These are phyloP conservation scores for Aureobasidium vineae DNA, from an alignment of 2,329 filamentous ascomycete genomes.

Conservation along the genomic window DNA sequence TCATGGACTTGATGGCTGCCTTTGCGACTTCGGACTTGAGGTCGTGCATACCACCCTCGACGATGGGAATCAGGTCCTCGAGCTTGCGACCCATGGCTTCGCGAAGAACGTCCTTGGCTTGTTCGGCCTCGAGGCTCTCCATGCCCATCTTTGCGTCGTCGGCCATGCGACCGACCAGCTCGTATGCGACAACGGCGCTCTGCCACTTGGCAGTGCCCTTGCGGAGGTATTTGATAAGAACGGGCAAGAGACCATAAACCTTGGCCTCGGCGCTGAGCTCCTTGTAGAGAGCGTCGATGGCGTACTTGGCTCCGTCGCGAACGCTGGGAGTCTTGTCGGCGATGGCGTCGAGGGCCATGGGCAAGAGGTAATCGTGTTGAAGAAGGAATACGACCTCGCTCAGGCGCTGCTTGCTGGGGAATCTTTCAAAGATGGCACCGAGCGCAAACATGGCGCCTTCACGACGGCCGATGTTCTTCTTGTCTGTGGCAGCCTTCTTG, in stretches of 20 bases:
- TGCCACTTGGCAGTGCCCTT: slow-evolving; percentile 96
- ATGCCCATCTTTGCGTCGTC: slow-evolving; percentile 87
- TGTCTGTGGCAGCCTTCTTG: slow-evolving; percentile 80
- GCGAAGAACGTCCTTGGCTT: slow-evolving; percentile 83
- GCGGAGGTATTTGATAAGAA: slow-evolving; percentile 69
- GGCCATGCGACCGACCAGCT: slow-evolving; percentile 87
- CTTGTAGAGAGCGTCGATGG: slow-evolving; percentile 81
- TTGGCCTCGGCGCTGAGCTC: slow-evolving; percentile 78
- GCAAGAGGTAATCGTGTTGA: slow-evolving; percentile 73
- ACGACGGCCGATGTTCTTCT: slow-evolving; percentile 82
- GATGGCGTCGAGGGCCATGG: slow-evolving; percentile 75
- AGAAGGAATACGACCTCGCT: slow-evolving; percentile 79
- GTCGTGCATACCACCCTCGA: slow-evolving; percentile 94
- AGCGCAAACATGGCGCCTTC: slow-evolving; percentile 95
- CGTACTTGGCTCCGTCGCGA: slow-evolving; percentile 89
- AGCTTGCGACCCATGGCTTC: slow-evolving; percentile 88
- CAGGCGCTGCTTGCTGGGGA: slow-evolving; percentile 72
- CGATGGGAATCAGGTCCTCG: slow-evolving; percentile 82
- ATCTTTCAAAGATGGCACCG: slow-evolving; percentile 88
- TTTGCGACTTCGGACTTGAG: slow-evolving; percentile 84
- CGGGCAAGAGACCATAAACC: slow-evolving; percentile 76
- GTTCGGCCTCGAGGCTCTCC: slow-evolving; percentile 79
- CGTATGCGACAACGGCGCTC: slow-evolving; percentile 82
- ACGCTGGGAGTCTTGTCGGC: slow-evolving; percentile 88
- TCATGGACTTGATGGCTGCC: slow-evolving; percentile 91